A percentile compares a stretch with the other conserved stretches of the same genome.
phyloP scores from a whole-genome alignment of 345 rosid genomes.

The Kernera saxatilis region DNA sequence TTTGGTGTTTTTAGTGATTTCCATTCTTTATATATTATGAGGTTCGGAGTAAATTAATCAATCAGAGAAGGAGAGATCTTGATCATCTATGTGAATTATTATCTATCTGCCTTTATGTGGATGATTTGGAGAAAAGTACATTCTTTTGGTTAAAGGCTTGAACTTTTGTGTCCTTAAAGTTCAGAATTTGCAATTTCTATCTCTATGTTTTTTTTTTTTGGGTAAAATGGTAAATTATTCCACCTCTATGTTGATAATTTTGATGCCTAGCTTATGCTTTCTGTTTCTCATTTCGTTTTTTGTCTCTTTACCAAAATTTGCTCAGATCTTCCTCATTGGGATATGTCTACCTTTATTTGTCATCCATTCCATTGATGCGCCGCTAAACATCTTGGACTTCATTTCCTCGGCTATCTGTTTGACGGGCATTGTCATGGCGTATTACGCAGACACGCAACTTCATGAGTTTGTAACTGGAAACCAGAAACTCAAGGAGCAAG shows the following conservation, averaged over 20 bases:
- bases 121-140: not conserved
- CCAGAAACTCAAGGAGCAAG: constrained; percentile 61
- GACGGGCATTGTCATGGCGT: constrained; percentile 62
- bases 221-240: no score
- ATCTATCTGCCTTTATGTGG: not conserved
- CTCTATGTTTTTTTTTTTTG: no score
- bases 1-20: not conserved
- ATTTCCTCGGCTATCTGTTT: constrained; percentile 53
- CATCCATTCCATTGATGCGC: constrained; percentile 60
- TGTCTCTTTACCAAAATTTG: not conserved
- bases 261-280: not conserved
- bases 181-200: not conserved
- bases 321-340: constrained; percentile 81
- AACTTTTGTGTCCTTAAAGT: not conserved
- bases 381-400: constrained; percentile 59
- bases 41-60: not conserved
- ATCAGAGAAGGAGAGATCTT: not conserved
- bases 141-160: not conserved
- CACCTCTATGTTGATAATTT: no score
- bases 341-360: constrained; percentile 64
- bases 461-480: constrained; percentile 67
- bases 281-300: not conserved
- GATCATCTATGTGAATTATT: not conserved
- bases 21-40: not conserved
- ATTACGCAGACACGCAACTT: constrained; percentile 80